phyloP scores from a whole-genome alignment of 2,329 filamentous ascomycete species.

The Fusarium multiceps region DNA sequence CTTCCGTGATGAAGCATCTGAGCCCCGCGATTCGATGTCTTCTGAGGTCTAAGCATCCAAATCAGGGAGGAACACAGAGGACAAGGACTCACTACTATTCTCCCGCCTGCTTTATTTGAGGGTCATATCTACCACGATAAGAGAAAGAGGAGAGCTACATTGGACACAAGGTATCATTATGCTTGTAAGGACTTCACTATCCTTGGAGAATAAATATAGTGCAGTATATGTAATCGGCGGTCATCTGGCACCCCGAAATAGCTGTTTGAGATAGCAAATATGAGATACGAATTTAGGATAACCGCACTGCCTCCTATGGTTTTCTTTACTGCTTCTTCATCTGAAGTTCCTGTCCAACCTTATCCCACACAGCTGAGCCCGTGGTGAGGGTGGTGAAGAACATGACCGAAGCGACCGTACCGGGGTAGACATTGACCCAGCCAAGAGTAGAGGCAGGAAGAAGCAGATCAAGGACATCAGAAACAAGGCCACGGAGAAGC shows the following conservation, averaged over 20 bases:
- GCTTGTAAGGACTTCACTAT: not conserved
- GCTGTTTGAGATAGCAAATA: slow-evolving; percentile 7
- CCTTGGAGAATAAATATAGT: not conserved
- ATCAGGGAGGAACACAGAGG: not conserved
- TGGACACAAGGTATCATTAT: not conserved
- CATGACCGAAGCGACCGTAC: slow-evolving; percentile 68
- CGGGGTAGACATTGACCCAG: slow-evolving; percentile 65
- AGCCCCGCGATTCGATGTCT: slow-evolving; percentile 35
- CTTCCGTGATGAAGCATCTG: slow-evolving; percentile 35
- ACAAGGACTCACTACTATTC: not conserved
- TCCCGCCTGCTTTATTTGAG: not conserved
- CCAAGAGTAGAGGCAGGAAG: slow-evolving; percentile 70
- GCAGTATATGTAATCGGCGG: not conserved
- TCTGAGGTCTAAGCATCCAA: slow-evolving; percentile 21
- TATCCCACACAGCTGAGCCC: slow-evolving; percentile 70
- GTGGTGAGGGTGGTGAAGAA: slow-evolving; percentile 71
- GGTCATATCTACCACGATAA: not conserved
- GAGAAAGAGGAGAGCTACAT: not conserved
- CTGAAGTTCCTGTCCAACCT: slow-evolving; percentile 51
- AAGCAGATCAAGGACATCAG: slow-evolving; percentile 70
- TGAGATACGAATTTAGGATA: slow-evolving; percentile 4
- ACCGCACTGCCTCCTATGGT: not conserved
- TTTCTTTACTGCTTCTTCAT: slow-evolving; percentile 21
- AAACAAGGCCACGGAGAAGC: slow-evolving; percentile 61
- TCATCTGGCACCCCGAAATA: not conserved